phyloP scores from a whole-genome alignment of 1,139 yeast genomes.

The Kurtzmaniella quercitrusa region DNA sequence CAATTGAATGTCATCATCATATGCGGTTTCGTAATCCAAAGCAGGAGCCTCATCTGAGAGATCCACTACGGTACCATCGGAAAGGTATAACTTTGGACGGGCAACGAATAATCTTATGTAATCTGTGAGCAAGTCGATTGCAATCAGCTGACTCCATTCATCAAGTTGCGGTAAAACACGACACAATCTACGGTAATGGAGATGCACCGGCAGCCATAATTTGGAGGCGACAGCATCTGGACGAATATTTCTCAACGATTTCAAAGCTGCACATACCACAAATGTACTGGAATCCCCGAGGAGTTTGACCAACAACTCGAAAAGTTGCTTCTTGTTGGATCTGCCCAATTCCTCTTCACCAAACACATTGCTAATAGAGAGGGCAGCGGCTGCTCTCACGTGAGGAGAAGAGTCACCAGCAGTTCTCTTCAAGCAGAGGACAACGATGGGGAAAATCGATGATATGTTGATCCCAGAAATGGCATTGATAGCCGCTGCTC shows the following conservation, averaged over 20 bases:
- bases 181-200: conserved; percentile 62
- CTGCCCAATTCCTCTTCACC: conserved; percentile 25
- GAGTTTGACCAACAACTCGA: conserved; percentile 47
- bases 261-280: conserved; percentile 71
- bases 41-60: conserved; percentile 26
- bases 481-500: conserved; percentile 75
- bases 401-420: conserved; percentile 67
- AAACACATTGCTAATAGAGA: conserved; percentile 67
- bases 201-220: conserved; percentile 65
- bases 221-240: conserved; percentile 20
- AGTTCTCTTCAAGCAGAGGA: conserved; percentile 68
- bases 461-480: conserved; percentile 77
- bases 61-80: conserved; percentile 22
- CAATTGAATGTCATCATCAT: conserved; percentile 54
- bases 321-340: conserved; percentile 31
- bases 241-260: conserved; percentile 49
- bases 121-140: conserved; percentile 60
- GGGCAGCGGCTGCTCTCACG: conserved; percentile 78
- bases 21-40: conserved; percentile 31
- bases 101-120: conserved; percentile 63
- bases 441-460: conserved; percentile 74
- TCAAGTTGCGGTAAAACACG: conserved; percentile 53
- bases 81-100: conserved; percentile 38
- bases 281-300: conserved; percentile 58
- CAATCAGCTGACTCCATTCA: conserved; percentile 67